Evolutionary conservation across 2,329 filamentous ascomycete genomes (phyloP).

Genomic region (Exophiala alcalophila): DNA sequence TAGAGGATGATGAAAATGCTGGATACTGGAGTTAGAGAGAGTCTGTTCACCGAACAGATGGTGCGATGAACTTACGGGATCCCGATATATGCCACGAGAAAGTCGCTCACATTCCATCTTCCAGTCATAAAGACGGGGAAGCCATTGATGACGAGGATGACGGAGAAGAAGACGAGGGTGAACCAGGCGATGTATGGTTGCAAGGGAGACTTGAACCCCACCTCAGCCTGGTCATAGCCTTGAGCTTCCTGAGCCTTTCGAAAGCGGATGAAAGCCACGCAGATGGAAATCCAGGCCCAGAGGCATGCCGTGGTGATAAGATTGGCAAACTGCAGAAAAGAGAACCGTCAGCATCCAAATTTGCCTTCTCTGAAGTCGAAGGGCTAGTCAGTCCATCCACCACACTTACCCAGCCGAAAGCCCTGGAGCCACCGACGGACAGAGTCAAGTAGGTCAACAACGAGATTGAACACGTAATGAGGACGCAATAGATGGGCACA

Average conservation of each 20-base stretch:
- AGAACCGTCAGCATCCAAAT: too few relatives aligned
- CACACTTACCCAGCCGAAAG: constrained; percentile 59
- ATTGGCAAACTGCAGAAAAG: constrained; percentile 61
- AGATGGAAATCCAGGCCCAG: constrained; percentile 66
- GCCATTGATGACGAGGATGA: constrained; percentile 65
- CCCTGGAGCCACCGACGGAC: constrained; percentile 58
- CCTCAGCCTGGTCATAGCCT: constrained; percentile 58
- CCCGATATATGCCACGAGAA: constrained; percentile 7
- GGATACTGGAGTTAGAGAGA: constrained; percentile 20
- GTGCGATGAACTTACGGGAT: too few relatives aligned
- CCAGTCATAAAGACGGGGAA: constrained; percentile 36
- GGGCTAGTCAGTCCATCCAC: too few relatives aligned
- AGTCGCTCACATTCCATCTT: constrained; percentile 1
- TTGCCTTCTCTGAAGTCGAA: too few relatives aligned
- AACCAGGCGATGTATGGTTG: constrained; percentile 70
- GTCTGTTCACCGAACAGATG: too few relatives aligned
- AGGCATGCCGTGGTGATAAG: constrained; percentile 47
- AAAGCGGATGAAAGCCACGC: constrained; percentile 67
- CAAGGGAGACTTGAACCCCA: constrained; percentile 57
- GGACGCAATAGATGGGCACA: constrained; percentile 64
- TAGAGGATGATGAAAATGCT: constrained; percentile 1
- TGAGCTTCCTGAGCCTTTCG: constrained; percentile 65
- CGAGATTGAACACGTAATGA: constrained; percentile 62
- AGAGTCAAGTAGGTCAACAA: constrained; percentile 70
- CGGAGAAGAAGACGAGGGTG: constrained; percentile 51